A percentile compares a stretch with the other conserved stretches of the same genome.
Evolutionary conservation across 1,284 basidiomycete species (phyloP).

Genomic region (Cryptococcus hybrid): DNA sequence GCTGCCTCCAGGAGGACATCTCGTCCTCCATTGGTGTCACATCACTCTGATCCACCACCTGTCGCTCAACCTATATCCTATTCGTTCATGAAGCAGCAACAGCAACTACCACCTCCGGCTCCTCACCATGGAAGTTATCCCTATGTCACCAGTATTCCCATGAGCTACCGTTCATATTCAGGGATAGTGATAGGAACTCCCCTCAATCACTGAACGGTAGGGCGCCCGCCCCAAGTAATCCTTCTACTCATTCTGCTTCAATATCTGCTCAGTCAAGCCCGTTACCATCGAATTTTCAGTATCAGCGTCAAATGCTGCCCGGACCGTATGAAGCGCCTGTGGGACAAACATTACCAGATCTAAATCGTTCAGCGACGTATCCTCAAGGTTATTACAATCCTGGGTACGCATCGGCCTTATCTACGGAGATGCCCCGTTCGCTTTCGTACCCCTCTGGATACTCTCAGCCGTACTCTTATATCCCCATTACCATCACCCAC

Average conservation of each 20-base stretch:
- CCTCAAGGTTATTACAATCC: constrained; percentile 17
- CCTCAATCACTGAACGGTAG: constrained; percentile 4
- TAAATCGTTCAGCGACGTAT: constrained; percentile 3
- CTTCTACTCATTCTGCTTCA: background rate
- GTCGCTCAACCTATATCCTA: constrained; percentile 15
- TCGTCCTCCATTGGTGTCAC: constrained; percentile 24
- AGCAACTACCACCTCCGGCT: background rate
- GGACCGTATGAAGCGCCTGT: constrained; percentile 3
- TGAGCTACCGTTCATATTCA: constrained; percentile 39
- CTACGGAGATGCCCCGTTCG: constrained; percentile 44
- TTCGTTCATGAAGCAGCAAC: constrained; percentile 12
- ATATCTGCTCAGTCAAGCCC: constrained; percentile 16
- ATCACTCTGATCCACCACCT: constrained; percentile 33
- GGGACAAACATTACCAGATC: background rate
- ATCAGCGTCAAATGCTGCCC: constrained; percentile 1
- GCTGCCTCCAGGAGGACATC: constrained; percentile 18
- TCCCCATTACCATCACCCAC: background rate
- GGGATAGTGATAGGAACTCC: constrained; percentile 27
- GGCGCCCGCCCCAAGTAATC: background rate
- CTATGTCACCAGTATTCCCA: constrained; percentile 28
- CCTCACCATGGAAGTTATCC: constrained; percentile 21
- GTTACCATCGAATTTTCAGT: constrained; percentile 6
- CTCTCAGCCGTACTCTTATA: constrained; percentile 23
- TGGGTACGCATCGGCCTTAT: constrained; percentile 16
- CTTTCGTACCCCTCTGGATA: constrained; percentile 40